Percentiles rank a stretch among this genome's conserved stretches.
Conservation (phyloP, 2,329 filamentous ascomycete species). For the Neopestalotiopsis sp. region DNA sequence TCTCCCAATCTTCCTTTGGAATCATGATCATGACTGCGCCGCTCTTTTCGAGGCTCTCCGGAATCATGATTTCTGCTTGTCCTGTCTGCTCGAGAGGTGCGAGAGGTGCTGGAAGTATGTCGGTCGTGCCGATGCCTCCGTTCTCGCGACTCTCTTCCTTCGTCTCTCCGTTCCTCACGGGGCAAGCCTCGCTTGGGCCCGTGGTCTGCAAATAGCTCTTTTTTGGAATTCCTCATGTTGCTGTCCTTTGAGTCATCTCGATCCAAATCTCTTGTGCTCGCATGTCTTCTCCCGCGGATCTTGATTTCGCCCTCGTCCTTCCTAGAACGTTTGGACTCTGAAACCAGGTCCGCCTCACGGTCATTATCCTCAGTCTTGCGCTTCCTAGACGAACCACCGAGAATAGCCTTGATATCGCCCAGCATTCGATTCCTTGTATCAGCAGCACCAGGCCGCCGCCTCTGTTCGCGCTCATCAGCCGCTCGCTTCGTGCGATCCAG, state of each 20-base stretch:
- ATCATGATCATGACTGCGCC: background rate
- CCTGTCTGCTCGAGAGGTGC: background rate
- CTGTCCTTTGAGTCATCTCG: constrained; percentile 27
- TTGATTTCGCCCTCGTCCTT: constrained; percentile 4
- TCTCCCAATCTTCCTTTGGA: constrained; percentile 6
- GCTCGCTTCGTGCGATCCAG: constrained; percentile 56
- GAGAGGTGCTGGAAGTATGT: constrained; percentile 4
- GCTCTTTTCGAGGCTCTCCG: constrained; percentile 17
- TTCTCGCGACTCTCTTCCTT: constrained; percentile 23
- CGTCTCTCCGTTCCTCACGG: constrained; percentile 1
- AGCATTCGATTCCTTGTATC: constrained; percentile 64
- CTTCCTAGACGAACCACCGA: constrained; percentile 49
- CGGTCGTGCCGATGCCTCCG: constrained; percentile 20
- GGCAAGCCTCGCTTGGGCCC: background rate
- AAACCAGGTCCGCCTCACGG: constrained; percentile 15
- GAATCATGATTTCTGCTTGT: constrained; percentile 19
- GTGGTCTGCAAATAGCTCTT: constrained; percentile 26
- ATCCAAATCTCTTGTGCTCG: constrained; percentile 16
- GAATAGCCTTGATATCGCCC: constrained; percentile 64
- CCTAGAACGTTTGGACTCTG: constrained; percentile 17
- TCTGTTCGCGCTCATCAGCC: constrained; percentile 41
- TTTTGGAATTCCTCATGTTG: constrained; percentile 28
- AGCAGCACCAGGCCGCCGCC: constrained; percentile 48
- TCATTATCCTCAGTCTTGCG: constrained; percentile 35
- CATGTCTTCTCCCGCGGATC: constrained; percentile 19